Evolutionary conservation across 805 yeast species (phyloP), one percentile per base, ranked within the genome.

Genomic region (Candida nitratophila): DNA sequence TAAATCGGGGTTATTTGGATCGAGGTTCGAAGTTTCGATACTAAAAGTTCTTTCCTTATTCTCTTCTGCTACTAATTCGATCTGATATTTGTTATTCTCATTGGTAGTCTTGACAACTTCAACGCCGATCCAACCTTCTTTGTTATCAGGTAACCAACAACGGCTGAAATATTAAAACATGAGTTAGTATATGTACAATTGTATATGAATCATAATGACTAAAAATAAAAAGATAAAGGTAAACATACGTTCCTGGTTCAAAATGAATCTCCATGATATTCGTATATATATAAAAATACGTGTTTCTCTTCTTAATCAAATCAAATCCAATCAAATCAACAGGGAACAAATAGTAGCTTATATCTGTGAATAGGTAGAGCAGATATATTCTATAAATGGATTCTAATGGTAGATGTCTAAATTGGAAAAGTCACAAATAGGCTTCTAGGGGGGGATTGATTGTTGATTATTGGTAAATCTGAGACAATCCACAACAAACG

Each of bases 91-190:
- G 47, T 64, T 63, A 46, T 66, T 70, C 39, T 60, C 64, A 20
- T 70, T 61, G 22, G 65, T 63, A 42, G 69, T 68, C 43, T 65
- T 63, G 22, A 66, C 67, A 42, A 84, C 81, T 43, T 75, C 77
- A 37, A 83, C 86, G 21, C 87, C 86, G 21, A 82, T 65, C 89
- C 91, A 86, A 20, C 93, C 95, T 49, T 74, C 71, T 37, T 70
- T 66, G 41, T 75, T 79, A 60, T 86, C 89, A 16, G 88, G 89
- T 53, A 79, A 76, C 95, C 95, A 86, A 67, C 91, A 84, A 52
- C 86, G 82, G 57, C 83, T 78, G 44, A 36, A 41, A 33, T 37
- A 40, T 17, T 20, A 39, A 22, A 16, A 19, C 3, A 19, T 36
- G 24, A 20, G 50, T 47, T 42, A 46, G 46, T 44, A 43, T 22